phyloP scores from a whole-genome alignment of 768 basidiomycete genomes.

The Russula sp. region DNA sequence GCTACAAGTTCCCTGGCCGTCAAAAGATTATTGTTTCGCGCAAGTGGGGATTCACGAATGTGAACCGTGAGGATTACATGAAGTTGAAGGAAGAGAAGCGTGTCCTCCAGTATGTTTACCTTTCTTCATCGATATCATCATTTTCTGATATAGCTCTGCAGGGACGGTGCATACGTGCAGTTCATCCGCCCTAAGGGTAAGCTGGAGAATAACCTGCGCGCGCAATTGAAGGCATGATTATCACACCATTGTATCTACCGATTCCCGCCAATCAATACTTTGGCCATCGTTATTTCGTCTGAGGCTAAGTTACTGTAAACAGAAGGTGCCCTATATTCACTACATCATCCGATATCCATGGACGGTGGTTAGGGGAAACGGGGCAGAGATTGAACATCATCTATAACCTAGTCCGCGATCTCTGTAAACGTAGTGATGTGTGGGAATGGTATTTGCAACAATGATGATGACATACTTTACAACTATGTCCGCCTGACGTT shows the following conservation, averaged over 20 bases:
- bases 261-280: conserved; percentile 29
- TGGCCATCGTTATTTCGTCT: conserved; percentile 13
- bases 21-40: conserved; percentile 96
- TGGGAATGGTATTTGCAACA: conserved; percentile 16
- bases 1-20: conserved; percentile 99
- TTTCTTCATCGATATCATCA: not conserved
- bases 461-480: conserved; percentile 14
- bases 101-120: conserved; percentile 71
- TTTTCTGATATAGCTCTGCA: conserved; percentile 35
- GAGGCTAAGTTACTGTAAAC: not conserved
- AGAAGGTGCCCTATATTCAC: conserved; percentile 61
- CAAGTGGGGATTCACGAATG: conserved; percentile 99
- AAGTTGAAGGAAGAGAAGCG: conserved; percentile 88
- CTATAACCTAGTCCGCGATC: conserved; percentile 24
- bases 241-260: conserved; percentile 34
- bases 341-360: conserved; percentile 57
- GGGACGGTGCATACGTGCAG: conserved; percentile 94
- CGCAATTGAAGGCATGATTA: conserved; percentile 69
- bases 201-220: conserved; percentile 80
- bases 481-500: not conserved
- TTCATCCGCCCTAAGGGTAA: conserved; percentile 88
- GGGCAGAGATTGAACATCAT: conserved; percentile 58
- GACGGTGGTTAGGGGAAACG: conserved; percentile 78
- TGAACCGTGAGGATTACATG: conserved; percentile 83
- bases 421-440: conserved; percentile 28